Evolutionary conservation across 1,284 basidiomycete species (phyloP).

Genomic region (Cryptococcus jaspeensis): DNA sequence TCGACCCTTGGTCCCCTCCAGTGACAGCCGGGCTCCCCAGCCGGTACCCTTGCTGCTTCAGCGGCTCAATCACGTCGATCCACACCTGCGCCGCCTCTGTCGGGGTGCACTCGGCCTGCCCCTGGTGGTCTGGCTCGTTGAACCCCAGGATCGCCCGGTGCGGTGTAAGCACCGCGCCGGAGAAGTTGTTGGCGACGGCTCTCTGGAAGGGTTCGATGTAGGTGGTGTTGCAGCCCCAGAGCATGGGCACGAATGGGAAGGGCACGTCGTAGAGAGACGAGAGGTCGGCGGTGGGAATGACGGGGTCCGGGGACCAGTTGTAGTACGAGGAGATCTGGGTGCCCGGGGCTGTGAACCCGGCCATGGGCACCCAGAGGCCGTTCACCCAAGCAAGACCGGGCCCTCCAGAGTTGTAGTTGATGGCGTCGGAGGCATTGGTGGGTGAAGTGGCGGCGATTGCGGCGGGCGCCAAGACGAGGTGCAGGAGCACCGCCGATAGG

Average conservation of each 20-base stretch:
- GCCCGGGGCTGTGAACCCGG: constrained; percentile 19
- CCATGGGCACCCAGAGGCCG: constrained; percentile 25
- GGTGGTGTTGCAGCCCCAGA: constrained; percentile 36
- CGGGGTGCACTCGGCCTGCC: constrained; percentile 30
- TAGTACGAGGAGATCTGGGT: constrained; percentile 33
- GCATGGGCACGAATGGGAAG: constrained; percentile 34
- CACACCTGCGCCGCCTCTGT: constrained; percentile 26
- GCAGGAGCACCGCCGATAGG: no score
- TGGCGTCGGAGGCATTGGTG: neutral
- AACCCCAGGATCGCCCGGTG: constrained; percentile 30
- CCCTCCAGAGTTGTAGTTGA: constrained; percentile 10
- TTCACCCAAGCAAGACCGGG: constrained; percentile 34
- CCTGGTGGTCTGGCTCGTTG: constrained; percentile 31
- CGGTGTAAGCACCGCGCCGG: constrained; percentile 12
- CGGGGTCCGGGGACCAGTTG: constrained; percentile 28
- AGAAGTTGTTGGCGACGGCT: constrained; percentile 20
- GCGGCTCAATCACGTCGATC: constrained; percentile 31
- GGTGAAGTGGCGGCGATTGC: no score
- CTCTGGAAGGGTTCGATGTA: constrained; percentile 22
- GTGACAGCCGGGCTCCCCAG: constrained; percentile 55
- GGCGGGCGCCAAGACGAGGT: no score
- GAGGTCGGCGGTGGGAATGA: constrained; percentile 6
- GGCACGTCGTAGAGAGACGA: constrained; percentile 7
- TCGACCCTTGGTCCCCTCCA: constrained; percentile 50
- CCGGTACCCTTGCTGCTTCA: constrained; percentile 40